phyloP scores from a whole-genome alignment of 306 rosid genomes.

The apple (Malus domestica) region DNA sequence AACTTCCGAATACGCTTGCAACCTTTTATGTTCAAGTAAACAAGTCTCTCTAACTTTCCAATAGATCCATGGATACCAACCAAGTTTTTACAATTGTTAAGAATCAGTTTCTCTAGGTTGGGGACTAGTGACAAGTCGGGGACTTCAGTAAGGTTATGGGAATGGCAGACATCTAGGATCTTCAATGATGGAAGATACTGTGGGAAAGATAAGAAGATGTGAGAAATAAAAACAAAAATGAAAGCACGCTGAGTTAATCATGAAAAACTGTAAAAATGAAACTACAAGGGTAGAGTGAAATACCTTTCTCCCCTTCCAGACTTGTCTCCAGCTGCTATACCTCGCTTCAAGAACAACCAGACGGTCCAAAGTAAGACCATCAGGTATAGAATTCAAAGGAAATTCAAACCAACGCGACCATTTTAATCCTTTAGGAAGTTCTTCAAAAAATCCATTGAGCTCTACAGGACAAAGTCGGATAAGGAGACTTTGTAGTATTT shows the following conservation, averaged over 20 bases:
- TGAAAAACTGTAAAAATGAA: not conserved
- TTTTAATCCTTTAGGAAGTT: not conserved
- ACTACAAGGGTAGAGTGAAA: not conserved
- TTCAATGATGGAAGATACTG: not conserved
- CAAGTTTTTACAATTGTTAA: not conserved
- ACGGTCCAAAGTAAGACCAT: not conserved
- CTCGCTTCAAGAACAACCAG: not conserved
- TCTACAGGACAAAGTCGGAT: not conserved
- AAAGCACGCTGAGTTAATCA: too few species aligned
- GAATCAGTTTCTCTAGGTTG: not conserved
- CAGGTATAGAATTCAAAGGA: not conserved
- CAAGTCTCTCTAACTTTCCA: not conserved
- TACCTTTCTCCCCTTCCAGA: not conserved
- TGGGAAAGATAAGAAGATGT: not conserved
- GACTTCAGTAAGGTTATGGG: not conserved
- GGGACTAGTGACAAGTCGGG: not conserved
- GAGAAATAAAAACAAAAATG: too few species aligned
- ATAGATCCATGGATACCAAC: not conserved
- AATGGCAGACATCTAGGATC: not conserved
- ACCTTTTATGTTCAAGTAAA: not conserved
- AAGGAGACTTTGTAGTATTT: too few species aligned
- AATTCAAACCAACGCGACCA: slow-evolving; percentile 10
- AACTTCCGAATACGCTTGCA: not conserved
- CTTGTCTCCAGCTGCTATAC: not conserved
- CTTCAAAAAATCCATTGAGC: not conserved